Conservation (phyloP, 2,329 filamentous ascomycete genomes). For the Sphaerostilbella broomeana region DNA sequence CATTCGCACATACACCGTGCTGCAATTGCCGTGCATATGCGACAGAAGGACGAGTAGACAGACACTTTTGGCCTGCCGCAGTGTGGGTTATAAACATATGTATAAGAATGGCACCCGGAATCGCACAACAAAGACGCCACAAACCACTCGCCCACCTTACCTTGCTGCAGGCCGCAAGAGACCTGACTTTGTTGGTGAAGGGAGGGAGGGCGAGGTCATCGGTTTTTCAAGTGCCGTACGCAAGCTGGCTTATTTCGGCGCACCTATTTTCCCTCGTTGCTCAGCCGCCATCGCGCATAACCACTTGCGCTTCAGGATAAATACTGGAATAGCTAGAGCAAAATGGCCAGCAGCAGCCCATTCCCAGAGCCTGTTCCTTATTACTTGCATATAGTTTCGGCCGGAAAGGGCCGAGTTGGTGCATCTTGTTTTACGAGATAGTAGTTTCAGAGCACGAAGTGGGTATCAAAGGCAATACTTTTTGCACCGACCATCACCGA, state of each 20-base stretch:
- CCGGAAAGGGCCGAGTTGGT: conserved; percentile 13
- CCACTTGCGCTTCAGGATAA: too few species aligned
- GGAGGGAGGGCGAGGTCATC: conserved; percentile 3
- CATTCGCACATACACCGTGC: conserved; percentile 17
- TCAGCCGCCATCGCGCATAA: too few species aligned
- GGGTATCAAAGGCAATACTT: conserved; percentile 7
- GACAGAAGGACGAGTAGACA: conserved; percentile 12
- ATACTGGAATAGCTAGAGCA: conserved; percentile 5
- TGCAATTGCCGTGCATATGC: conserved; percentile 15
- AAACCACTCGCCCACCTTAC: conserved; percentile 1
- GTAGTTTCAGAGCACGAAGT: conserved; percentile 2
- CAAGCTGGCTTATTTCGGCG: conserved; percentile 2
- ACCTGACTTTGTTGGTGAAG: conserved; percentile 7
- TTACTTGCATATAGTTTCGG: conserved; percentile 12
- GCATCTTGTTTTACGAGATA: conserved; percentile 9
- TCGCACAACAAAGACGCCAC: conserved; percentile 13
- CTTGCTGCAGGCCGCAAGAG: conserved; percentile 7
- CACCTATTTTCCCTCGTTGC: neutral
- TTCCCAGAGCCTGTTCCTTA: conserved; percentile 9
- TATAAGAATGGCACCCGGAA: conserved; percentile 9
- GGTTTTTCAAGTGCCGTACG: conserved; percentile 6
- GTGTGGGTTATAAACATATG: conserved; percentile 12
- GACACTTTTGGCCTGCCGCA: conserved; percentile 12
- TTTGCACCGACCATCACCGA: conserved; percentile 7
- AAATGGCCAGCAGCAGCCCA: conserved; percentile 4